Conservation (phyloP, 192 early-diverging fungal genomes). For the Coemansia sp. region DNA sequence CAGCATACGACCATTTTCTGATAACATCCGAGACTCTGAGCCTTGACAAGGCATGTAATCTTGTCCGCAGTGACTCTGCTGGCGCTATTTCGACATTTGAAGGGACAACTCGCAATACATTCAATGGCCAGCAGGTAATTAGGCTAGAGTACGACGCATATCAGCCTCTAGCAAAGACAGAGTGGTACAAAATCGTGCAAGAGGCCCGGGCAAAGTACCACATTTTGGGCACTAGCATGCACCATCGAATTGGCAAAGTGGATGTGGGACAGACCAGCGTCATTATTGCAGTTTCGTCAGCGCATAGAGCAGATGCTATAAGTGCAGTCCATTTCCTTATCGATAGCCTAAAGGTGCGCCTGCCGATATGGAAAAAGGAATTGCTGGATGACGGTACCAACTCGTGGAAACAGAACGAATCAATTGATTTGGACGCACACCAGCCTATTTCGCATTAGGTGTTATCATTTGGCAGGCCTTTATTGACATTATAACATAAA, state of each 20-base stretch:
- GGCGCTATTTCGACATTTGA: constrained; percentile 89
- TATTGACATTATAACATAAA: constrained; percentile 23
- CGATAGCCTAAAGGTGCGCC: constrained; percentile 80
- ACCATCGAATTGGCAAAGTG: constrained; percentile 78
- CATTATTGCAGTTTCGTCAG: constrained; percentile 73
- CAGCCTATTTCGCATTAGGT: constrained; percentile 12
- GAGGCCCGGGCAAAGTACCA: constrained; percentile 65
- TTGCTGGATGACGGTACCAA: constrained; percentile 75
- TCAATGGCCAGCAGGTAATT: constrained; percentile 77
- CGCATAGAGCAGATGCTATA: constrained; percentile 77
- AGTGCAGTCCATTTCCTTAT: constrained; percentile 79
- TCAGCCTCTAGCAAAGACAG: constrained; percentile 79
- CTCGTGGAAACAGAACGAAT: constrained; percentile 68
- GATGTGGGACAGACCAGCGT: constrained; percentile 81
- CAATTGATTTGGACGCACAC: constrained; percentile 23
- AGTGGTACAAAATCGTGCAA: constrained; percentile 61
- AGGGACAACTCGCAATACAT: constrained; percentile 83
- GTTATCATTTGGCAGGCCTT: constrained; percentile 44
- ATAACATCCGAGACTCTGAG: constrained; percentile 60
- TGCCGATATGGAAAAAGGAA: constrained; percentile 97
- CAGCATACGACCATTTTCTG: constrained; percentile 45
- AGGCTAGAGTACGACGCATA: constrained; percentile 85
- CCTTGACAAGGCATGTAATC: constrained; percentile 60
- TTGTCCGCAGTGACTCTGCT: constrained; percentile 66
- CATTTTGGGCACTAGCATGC: constrained; percentile 69